These are phyloP conservation scores for Diophrys appendiculata DNA, from an alignment of 73 alveolate genomes.

Conservation along the genomic window DNA sequence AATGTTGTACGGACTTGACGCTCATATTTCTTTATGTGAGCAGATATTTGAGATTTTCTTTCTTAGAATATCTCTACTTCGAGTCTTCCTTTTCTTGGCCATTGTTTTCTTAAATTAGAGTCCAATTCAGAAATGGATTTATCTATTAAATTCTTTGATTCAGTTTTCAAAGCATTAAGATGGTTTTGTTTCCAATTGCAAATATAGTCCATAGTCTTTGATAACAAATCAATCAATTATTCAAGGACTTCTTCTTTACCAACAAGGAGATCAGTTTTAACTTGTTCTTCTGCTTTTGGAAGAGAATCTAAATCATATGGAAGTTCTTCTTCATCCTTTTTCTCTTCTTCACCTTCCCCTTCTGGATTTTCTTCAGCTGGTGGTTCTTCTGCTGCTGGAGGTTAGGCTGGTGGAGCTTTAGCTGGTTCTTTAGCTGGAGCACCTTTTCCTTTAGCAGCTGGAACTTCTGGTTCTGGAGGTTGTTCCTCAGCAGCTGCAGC, in stretches of 20 bases:
- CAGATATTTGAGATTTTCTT: constrained; percentile 77
- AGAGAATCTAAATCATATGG: constrained; percentile 25
- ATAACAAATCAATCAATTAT: background rate
- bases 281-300: constrained; percentile 63
- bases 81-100: constrained; percentile 96
- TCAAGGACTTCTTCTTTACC: constrained; percentile 52
- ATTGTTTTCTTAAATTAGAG: constrained; percentile 82
- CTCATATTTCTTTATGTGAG: constrained; percentile 85
- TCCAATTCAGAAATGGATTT: constrained; percentile 84
- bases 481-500: constrained; percentile 61
- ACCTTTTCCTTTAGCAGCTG: constrained; percentile 52
- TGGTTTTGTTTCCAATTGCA: constrained; percentile 42
- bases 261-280: constrained; percentile 72
- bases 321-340: constrained; percentile 60
- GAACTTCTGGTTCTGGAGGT: constrained; percentile 63
- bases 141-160: constrained; percentile 77
- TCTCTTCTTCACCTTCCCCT: constrained; percentile 39
- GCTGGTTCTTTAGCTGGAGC: constrained; percentile 38
- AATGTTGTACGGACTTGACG: constrained; percentile 73
- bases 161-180: constrained; percentile 57
- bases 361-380: constrained; percentile 66
- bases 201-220: background rate
- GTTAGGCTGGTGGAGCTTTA: constrained; percentile 61
- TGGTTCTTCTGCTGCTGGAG: constrained; percentile 66
- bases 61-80: constrained; percentile 93